These are phyloP conservation scores for Cladosporium phlei DNA, from an alignment of 2,329 filamentous ascomycete genomes.

Conservation along the genomic window DNA sequence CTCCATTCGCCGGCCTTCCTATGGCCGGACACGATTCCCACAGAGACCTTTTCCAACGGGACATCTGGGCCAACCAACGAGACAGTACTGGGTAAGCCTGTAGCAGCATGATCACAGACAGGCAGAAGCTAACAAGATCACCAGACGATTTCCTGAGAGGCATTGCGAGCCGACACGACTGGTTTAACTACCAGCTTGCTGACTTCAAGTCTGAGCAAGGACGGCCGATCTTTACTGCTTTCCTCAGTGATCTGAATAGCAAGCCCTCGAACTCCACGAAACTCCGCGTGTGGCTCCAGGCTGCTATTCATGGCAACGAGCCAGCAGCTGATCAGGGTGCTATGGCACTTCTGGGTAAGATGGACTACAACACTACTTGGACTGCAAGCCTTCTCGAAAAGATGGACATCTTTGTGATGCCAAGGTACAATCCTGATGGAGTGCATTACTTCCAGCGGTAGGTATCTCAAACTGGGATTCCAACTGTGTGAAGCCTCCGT, in stretches of 20 bases:
- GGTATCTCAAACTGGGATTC: neutral
- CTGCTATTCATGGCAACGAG: slow-evolving; percentile 36
- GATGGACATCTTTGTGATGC: slow-evolving; percentile 17
- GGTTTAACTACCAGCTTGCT: slow-evolving; percentile 17
- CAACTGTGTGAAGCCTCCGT: neutral
- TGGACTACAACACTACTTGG: slow-evolving; percentile 32
- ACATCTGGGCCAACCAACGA: slow-evolving; percentile 22
- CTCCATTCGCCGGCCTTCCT: slow-evolving; percentile 22
- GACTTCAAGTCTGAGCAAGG: slow-evolving; percentile 20
- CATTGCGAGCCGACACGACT: slow-evolving; percentile 20
- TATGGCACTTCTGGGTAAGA: slow-evolving; percentile 33
- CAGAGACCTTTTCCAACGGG: slow-evolving; percentile 18
- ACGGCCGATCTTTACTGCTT: slow-evolving; percentile 25
- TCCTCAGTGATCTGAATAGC: slow-evolving; percentile 20
- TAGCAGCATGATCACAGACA: too few relatives aligned
- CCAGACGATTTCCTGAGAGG: slow-evolving; percentile 17
- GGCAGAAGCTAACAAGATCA: neutral
- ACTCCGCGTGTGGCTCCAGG: slow-evolving; percentile 35
- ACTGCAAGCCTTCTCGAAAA: slow-evolving; percentile 29
- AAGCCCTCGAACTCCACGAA: slow-evolving; percentile 21
- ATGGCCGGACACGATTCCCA: slow-evolving; percentile 17
- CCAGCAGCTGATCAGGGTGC: slow-evolving; percentile 35
- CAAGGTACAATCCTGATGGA: slow-evolving; percentile 19
- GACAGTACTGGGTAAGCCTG: slow-evolving; percentile 14
- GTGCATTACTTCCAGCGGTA: slow-evolving; percentile 25